A percentile compares a stretch with the other conserved stretches of the same genome.
Conservation (phyloP, 2,329 filamentous ascomycete genomes). For the Phialophora macrospora region DNA sequence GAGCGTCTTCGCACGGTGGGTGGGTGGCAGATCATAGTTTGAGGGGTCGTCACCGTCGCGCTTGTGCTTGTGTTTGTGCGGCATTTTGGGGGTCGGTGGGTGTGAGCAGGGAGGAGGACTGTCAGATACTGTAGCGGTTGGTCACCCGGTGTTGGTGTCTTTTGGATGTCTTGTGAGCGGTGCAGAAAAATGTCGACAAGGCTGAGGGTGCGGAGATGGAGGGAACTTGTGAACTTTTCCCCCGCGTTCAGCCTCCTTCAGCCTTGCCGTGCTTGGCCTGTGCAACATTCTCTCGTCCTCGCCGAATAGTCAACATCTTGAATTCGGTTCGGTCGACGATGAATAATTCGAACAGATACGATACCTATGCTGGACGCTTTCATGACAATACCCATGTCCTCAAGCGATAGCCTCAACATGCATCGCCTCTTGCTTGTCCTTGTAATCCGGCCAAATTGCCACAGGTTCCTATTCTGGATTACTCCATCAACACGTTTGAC, state of each 20-base stretch:
- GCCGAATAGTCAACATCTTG: no score
- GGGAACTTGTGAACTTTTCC: neutral
- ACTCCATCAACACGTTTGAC: no score
- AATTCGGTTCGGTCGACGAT: no score
- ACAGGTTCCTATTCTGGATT: no score
- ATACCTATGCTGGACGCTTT: no score
- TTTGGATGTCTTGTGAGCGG: neutral
- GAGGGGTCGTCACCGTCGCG: constrained; percentile 54
- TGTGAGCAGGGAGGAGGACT: neutral
- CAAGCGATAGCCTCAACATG: no score
- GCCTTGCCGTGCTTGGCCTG: neutral
- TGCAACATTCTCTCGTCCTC: no score
- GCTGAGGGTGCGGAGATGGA: constrained; percentile 17
- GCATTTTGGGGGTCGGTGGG: constrained; percentile 59
- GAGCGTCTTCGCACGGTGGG: constrained; percentile 63
- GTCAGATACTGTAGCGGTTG: neutral
- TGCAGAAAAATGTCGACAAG: constrained; percentile 13
- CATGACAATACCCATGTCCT: no score
- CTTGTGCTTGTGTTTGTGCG: constrained; percentile 80
- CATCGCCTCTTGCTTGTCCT: no score
- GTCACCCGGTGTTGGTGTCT: neutral
- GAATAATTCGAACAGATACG: no score
- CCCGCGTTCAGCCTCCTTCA: constrained; percentile 14
- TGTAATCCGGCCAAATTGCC: no score
- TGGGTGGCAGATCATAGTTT: constrained; percentile 65